Evolutionary conservation across 1,284 basidiomycete species (phyloP).

Genomic region (Heterobasidion annosum): DNA sequence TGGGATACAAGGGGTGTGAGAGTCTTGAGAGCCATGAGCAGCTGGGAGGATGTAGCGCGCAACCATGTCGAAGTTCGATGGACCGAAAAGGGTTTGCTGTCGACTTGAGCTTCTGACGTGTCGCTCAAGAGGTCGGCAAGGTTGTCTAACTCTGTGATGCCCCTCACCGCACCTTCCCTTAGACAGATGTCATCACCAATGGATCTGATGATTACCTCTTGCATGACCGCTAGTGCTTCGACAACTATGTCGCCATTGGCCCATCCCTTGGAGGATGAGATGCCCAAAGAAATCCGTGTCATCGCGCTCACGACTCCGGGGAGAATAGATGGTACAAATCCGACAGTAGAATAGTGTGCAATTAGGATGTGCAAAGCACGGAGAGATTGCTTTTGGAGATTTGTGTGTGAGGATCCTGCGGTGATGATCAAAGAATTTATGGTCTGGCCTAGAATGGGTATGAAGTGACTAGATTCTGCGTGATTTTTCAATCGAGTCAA

Average conservation of each 20-base stretch:
- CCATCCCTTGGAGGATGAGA: constrained; percentile 43
- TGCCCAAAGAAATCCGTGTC: constrained; percentile 57
- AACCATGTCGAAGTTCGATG: constrained; percentile 50
- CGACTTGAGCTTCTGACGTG: background rate
- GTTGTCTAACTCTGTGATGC: constrained; percentile 53
- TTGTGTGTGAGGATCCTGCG: constrained; percentile 43
- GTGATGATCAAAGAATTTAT: constrained; percentile 60
- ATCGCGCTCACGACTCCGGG: constrained; percentile 77
- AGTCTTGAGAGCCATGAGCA: constrained; percentile 59
- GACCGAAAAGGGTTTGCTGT: constrained; percentile 28
- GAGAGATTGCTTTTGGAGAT: constrained; percentile 60
- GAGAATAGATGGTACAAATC: constrained; percentile 64
- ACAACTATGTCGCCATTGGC: constrained; percentile 57
- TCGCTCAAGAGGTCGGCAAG: constrained; percentile 28
- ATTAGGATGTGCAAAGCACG: constrained; percentile 51
- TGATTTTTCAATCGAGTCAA: constrained; percentile 36
- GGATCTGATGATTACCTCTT: constrained; percentile 43
- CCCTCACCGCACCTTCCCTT: constrained; percentile 47
- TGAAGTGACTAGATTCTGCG: constrained; percentile 39
- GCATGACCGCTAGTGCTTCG: constrained; percentile 47
- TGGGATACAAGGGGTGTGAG: constrained; percentile 54
- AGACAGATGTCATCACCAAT: constrained; percentile 59
- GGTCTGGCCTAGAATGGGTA: constrained; percentile 79
- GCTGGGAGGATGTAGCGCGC: constrained; percentile 54
- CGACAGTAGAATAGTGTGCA: constrained; percentile 48